Conservation (phyloP, 768 basidiomycete species). For the Hericium rajendrae region DNA sequence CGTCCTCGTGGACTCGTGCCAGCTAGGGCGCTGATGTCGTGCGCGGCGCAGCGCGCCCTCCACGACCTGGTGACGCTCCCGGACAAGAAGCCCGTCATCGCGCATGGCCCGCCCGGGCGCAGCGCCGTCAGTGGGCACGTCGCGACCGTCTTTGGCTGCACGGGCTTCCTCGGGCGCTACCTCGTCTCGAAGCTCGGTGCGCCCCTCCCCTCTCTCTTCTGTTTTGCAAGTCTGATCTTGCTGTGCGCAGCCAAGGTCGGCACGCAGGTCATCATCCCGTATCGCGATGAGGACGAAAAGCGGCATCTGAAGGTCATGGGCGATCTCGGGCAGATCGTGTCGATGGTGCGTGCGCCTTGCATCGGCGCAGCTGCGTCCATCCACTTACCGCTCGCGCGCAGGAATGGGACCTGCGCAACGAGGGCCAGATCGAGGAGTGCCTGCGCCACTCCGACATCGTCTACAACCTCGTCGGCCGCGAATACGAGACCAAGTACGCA, state of each 20-base stretch:
- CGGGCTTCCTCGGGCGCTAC: conserved; percentile 92
- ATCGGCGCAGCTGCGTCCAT: background rate
- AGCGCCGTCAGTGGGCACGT: conserved; percentile 85
- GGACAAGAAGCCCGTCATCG: conserved; percentile 53
- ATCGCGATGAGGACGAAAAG: conserved; percentile 90
- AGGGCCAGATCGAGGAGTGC: conserved; percentile 88
- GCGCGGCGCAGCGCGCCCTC: conserved; percentile 49
- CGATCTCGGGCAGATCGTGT: conserved; percentile 92
- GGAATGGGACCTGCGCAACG: conserved; percentile 95
- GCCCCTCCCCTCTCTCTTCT: conserved; percentile 16
- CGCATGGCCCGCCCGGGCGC: conserved; percentile 73
- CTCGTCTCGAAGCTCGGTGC: conserved; percentile 87
- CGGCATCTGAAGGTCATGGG: conserved; percentile 88
- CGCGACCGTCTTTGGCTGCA: conserved; percentile 95
- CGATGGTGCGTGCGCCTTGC: conserved; percentile 52
- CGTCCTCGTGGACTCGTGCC: background rate
- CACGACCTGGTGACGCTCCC: conserved; percentile 64
- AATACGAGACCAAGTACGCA: conserved; percentile 89
- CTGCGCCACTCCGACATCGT: conserved; percentile 92
- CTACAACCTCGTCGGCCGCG: conserved; percentile 90
- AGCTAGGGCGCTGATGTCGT: background rate
- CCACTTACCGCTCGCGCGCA: conserved; percentile 20
- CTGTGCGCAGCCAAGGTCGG: conserved; percentile 65
- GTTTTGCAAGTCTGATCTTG: background rate
- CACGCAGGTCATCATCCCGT: conserved; percentile 89